phyloP scores from a whole-genome alignment of 176 grass and related monocot genomes.

The Cymbopogon citratus region DNA sequence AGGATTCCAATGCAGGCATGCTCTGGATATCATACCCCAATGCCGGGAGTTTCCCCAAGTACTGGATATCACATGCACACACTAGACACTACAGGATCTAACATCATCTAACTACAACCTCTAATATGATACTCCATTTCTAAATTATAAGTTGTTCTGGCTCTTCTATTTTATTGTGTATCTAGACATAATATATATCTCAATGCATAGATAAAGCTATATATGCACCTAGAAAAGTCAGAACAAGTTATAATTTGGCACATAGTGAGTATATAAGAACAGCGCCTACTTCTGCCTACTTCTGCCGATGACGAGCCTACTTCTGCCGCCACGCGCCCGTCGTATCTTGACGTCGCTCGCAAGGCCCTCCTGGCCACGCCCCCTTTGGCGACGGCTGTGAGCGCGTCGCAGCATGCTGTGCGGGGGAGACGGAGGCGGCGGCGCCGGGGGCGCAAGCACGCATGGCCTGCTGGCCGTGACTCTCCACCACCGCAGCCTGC shows the following conservation, averaged over 20 bases:
- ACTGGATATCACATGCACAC: slow-evolving; percentile 18
- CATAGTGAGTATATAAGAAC: not conserved
- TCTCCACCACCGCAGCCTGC: too few species aligned
- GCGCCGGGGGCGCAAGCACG: too few species aligned
- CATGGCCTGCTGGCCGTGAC: too few species aligned
- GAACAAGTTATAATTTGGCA: not conserved
- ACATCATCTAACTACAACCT: not conserved
- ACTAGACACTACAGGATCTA: slow-evolving; percentile 1
- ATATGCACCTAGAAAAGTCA: not conserved
- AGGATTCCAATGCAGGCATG: slow-evolving; percentile 26
- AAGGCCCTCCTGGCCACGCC: too few species aligned
- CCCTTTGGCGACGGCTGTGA: too few species aligned
- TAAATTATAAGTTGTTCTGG: not conserved
- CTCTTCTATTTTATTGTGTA: not conserved
- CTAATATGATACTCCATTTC: not conserved
- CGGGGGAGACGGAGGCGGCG: too few species aligned
- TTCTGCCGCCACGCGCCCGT: not conserved
- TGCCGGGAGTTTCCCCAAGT: slow-evolving; percentile 1
- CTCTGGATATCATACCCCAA: slow-evolving; percentile 9
- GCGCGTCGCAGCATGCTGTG: too few species aligned
- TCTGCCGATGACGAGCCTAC: too few species aligned
- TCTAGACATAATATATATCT: not conserved
- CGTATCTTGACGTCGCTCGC: not conserved
- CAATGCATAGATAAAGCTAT: not conserved
- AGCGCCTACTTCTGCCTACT: too few species aligned